phyloP scores from a whole-genome alignment of 352 stramenopile genomes.

The Phytophthora fragariae region DNA sequence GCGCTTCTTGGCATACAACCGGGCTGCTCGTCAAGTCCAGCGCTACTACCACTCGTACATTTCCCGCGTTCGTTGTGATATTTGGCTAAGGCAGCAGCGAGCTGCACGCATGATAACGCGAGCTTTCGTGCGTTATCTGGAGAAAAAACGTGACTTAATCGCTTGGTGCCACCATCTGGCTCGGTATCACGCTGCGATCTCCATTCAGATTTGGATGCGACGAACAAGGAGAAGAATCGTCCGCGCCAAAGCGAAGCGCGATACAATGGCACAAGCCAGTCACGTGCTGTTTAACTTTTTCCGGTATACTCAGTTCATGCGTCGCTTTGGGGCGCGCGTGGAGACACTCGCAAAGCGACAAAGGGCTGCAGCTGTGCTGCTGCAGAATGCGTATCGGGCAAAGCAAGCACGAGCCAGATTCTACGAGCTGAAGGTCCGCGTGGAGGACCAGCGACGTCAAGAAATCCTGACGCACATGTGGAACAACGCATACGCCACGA shows the following conservation, averaged over 20 bases:
- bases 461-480: conserved; percentile 69
- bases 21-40: conserved; percentile 46
- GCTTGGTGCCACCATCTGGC: conserved; percentile 54
- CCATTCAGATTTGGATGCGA: conserved; percentile 65
- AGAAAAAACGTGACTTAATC: conserved; percentile 42
- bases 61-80: conserved; percentile 44
- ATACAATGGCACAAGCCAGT: conserved; percentile 28
- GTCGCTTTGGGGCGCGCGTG: conserved; percentile 49
- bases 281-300: conserved; percentile 59
- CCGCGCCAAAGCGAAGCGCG: conserved; percentile 7
- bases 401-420: conserved; percentile 64
- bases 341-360: conserved; percentile 35
- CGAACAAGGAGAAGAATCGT: conserved; percentile 39
- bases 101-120: conserved; percentile 53
- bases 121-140: conserved; percentile 45
- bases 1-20: conserved; percentile 48
- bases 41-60: conserved; percentile 46
- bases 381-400: conserved; percentile 72
- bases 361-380: conserved; percentile 41
- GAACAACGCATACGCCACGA: conserved; percentile 75
- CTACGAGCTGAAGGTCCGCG: conserved; percentile 63
- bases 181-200: conserved; percentile 61
- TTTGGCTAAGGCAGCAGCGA: conserved; percentile 38
- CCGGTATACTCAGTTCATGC: conserved; percentile 47
- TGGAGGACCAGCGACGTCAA: conserved; percentile 65